Base-by-base conservation (phyloP, 1,284 basidiomycete species). In the Amylostereum areolatum region DNA sequence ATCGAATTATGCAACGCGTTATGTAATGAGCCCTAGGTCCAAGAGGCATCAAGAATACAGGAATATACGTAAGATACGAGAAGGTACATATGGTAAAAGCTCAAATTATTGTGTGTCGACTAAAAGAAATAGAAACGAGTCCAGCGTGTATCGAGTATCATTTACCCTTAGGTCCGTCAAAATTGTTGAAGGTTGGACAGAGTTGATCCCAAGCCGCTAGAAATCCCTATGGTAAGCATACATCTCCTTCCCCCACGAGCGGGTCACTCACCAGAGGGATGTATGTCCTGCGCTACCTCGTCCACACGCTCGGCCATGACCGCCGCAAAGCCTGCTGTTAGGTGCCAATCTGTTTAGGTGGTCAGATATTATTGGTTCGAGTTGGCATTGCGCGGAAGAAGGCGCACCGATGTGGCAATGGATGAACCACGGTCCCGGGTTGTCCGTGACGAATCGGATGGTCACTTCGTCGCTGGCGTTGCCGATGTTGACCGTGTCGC, bases 381-480 rank as follows among this genome's bases (percentile, higher is more conserved):
- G 63, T 64, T 25, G 66, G 60, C 33, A 65, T 59, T 31, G 62
- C 48, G n/a, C 60, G 63, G 32, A 66, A 57, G 47, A 30, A 44
- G 43, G 43, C 43, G n/a, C 35, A 34, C 46, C 46, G 18, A 53
- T 47, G 41, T 53, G 52, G 30, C 74, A 75, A 49, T 74, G 73
- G 41, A 75, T 53, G 61, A 74, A 67, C 74, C 75, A 75, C 7
- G 74, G 73, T 5, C 75, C 75, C 3, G 70, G 55, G 45, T 77
- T 77, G 48, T 76, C 62, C 3, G 74, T 73, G 10, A 59, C 47
- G 48, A 64, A 64, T 24, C 64, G 59, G 34, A 64, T 62, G 24
- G 59, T 61, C n/a, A 60, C 61, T 25, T 61, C 55, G 51, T 65
- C 61, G n/a, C 40, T 43, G 0, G 48, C 5, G 11, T 28, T 46